These are phyloP conservation scores for Agaricus subrufescens DNA, from an alignment of 768 basidiomycete species.

Conservation along the genomic window DNA sequence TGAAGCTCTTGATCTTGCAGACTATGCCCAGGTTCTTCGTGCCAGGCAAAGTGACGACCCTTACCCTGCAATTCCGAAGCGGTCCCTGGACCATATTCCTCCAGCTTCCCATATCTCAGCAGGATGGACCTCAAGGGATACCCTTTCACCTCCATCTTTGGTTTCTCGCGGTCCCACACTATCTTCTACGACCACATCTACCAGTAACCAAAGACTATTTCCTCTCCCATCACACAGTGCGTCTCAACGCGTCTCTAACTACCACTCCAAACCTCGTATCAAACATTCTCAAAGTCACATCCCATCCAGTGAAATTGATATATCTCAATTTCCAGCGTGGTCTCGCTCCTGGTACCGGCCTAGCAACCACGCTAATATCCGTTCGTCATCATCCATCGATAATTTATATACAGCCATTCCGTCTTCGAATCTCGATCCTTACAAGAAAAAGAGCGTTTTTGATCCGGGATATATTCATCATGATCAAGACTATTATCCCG, in stretches of 20 bases:
- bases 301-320: constrained; percentile 42
- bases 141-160: constrained; percentile 31
- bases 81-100: constrained; percentile 18
- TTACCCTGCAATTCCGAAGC: constrained; percentile 23
- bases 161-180: constrained; percentile 39
- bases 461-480: constrained; percentile 18
- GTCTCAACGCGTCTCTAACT: constrained; percentile 21
- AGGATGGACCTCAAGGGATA: constrained; percentile 17
- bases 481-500: constrained; percentile 20
- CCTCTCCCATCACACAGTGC: constrained; percentile 38
- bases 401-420: constrained; percentile 19
- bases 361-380: constrained; percentile 10
- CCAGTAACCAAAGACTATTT: constrained; percentile 35
- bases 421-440: constrained; percentile 29
- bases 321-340: constrained; percentile 61
- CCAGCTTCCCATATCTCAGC: constrained; percentile 22
- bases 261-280: constrained; percentile 10
- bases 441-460: constrained; percentile 14
- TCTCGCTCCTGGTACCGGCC: constrained; percentile 56
- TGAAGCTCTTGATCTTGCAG: constrained; percentile 69
- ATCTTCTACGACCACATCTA: constrained; percentile 28
- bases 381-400: constrained; percentile 15
- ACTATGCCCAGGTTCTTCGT: constrained; percentile 54
- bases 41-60: constrained; percentile 28
- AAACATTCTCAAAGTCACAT: constrained; percentile 16